These are phyloP conservation scores for Trichaptum fuscoviolaceum DNA, from an alignment of 768 basidiomycete species.

Conservation along the genomic window DNA sequence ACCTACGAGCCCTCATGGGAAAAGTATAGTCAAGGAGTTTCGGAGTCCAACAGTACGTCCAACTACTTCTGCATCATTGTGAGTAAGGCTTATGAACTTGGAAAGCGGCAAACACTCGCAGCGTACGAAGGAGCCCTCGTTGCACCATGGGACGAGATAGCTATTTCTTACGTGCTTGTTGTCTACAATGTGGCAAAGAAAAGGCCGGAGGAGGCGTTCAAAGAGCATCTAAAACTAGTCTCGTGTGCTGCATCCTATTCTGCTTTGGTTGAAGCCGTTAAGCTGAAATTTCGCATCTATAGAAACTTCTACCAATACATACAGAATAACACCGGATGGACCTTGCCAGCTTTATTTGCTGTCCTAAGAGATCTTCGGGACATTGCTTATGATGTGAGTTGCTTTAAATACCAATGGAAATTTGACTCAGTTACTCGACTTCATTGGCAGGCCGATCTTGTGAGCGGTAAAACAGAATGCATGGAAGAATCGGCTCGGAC, in stretches of 20 bases:
- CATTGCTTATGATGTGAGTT: constrained; percentile 73
- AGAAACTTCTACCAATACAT: constrained; percentile 79
- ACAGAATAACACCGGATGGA: constrained; percentile 80
- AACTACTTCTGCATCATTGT: neutral
- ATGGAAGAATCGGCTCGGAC: constrained; percentile 86
- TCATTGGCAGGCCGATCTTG: constrained; percentile 28
- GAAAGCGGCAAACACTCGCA: constrained; percentile 27
- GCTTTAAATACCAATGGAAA: constrained; percentile 6
- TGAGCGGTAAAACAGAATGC: constrained; percentile 54
- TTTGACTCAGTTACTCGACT: neutral
- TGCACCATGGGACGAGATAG: constrained; percentile 82
- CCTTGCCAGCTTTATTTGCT: constrained; percentile 76
- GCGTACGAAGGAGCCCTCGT: constrained; percentile 59
- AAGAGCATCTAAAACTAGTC: constrained; percentile 70
- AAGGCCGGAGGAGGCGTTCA: constrained; percentile 68
- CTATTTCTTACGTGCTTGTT: constrained; percentile 75
- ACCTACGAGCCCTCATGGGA: constrained; percentile 72
- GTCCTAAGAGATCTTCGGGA: constrained; percentile 78
- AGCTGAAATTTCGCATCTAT: constrained; percentile 6
- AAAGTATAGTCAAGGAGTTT: constrained; percentile 69
- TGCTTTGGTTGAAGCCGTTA: neutral
- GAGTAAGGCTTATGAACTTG: neutral
- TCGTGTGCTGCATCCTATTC: constrained; percentile 47
- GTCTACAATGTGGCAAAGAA: constrained; percentile 66
- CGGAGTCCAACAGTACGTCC: constrained; percentile 46